Percentiles rank a stretch among this genome's conserved stretches.
These are phyloP conservation scores for Clarireedia paspali DNA, from an alignment of 2,329 filamentous ascomycete species.

Conservation along the genomic window DNA sequence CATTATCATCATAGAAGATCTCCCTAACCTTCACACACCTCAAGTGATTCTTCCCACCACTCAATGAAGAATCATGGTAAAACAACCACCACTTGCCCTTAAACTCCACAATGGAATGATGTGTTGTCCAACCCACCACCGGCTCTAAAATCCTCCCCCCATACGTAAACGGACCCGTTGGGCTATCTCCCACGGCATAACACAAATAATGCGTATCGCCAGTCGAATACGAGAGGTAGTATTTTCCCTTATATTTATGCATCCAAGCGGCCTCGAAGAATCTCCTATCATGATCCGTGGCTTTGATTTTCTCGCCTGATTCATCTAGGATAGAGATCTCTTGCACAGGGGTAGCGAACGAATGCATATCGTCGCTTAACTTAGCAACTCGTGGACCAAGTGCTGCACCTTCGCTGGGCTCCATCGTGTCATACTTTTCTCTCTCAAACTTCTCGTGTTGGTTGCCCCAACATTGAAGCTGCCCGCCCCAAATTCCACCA, in stretches of 20 bases:
- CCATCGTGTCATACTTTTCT: conserved; percentile 46
- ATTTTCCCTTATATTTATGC: conserved; percentile 61
- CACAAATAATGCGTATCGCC: conserved; percentile 70
- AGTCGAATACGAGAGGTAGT: conserved; percentile 73
- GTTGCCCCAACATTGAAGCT: conserved; percentile 64
- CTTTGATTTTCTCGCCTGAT: conserved; percentile 45
- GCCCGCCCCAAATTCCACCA: conserved; percentile 73
- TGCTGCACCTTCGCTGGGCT: conserved; percentile 52
- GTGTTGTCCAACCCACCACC: conserved; percentile 74
- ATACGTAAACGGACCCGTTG: conserved; percentile 67
- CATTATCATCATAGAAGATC: conserved; percentile 61
- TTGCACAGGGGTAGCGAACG: conserved; percentile 45
- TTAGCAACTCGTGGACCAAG: conserved; percentile 60
- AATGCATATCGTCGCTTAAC: conserved; percentile 57
- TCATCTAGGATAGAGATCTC: conserved; percentile 58
- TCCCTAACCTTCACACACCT: conserved; percentile 68
- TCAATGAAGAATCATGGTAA: conserved; percentile 66
- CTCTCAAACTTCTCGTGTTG: conserved; percentile 42
- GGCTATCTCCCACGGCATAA: conserved; percentile 58
- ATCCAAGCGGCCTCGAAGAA: conserved; percentile 81
- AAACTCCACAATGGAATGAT: conserved; percentile 72
- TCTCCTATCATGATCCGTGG: conserved; percentile 63
- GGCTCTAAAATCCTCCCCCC: conserved; percentile 65
- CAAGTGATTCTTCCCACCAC: conserved; percentile 61
- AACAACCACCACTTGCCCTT: conserved; percentile 66